phyloP scores from a whole-genome alignment of 768 basidiomycete species.

The Suillus subluteus region DNA sequence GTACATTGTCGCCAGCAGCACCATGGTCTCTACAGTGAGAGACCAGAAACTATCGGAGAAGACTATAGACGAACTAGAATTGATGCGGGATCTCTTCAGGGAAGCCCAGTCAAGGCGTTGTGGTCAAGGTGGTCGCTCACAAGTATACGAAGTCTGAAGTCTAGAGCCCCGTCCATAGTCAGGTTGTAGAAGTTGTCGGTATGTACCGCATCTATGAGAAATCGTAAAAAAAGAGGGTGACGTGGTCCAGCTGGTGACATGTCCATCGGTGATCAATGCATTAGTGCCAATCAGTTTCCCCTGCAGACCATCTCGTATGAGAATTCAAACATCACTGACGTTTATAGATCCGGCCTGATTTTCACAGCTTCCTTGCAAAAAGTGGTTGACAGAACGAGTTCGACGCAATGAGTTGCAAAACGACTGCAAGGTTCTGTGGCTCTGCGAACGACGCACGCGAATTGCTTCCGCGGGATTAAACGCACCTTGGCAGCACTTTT shows the following conservation, averaged over 20 bases:
- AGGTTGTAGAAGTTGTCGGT: not conserved
- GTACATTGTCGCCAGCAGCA: constrained; percentile 24
- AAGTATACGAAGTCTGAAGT: not conserved
- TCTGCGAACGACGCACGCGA: constrained; percentile 18
- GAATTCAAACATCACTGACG: constrained; percentile 5
- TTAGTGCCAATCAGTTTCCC: constrained; percentile 31
- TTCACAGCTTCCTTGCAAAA: constrained; percentile 62
- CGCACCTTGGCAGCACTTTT: no score
- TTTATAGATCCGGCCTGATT: not conserved
- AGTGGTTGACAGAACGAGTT: constrained; percentile 58
- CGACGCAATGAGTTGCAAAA: constrained; percentile 69
- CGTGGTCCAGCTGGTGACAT: no score
- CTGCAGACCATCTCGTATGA: constrained; percentile 49
- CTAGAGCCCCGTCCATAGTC: not conserved
- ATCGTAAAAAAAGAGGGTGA: not conserved
- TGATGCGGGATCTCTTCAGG: constrained; percentile 18
- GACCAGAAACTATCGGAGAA: constrained; percentile 16
- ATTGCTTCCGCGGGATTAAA: no score
- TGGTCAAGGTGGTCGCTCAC: not conserved
- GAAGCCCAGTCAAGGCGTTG: constrained; percentile 19
- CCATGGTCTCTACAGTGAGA: constrained; percentile 18
- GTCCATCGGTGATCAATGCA: no score
- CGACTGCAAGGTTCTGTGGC: constrained; percentile 69
- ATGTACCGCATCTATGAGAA: not conserved
- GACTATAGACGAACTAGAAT: constrained; percentile 21